phyloP scores from a whole-genome alignment of 306 rosid species.

The Comarum palustre region DNA sequence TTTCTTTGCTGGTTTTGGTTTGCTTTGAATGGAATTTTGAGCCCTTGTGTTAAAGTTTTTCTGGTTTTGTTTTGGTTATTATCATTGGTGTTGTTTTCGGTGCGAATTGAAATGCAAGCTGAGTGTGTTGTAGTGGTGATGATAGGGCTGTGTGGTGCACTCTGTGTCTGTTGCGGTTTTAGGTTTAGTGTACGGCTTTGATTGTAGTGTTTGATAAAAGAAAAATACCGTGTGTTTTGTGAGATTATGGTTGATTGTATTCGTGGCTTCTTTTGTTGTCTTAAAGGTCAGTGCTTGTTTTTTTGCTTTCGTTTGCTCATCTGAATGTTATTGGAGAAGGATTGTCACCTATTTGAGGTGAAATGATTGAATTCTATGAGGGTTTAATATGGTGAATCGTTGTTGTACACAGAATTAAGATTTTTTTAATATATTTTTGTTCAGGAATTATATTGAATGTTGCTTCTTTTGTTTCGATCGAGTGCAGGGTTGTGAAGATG shows the following conservation, averaged over 20 bases:
- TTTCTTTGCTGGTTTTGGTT: slow-evolving; percentile 7
- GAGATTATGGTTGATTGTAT: background rate
- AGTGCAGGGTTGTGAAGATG: slow-evolving; percentile 22
- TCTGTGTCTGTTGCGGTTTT: background rate
- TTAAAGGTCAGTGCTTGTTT: background rate
- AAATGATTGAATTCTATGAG: slow-evolving; percentile 13
- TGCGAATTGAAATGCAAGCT: slow-evolving; percentile 12
- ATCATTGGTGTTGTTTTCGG: background rate
- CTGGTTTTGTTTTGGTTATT: background rate
- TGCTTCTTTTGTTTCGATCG: slow-evolving; percentile 2
- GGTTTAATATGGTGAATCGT: slow-evolving; percentile 3
- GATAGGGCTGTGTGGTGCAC: background rate
- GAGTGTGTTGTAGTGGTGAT: slow-evolving; percentile 5
- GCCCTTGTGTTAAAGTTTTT: background rate
- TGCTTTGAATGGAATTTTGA: slow-evolving; percentile 18
- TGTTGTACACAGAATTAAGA: background rate
- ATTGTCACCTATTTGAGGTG: slow-evolving; percentile 9
- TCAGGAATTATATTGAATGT: background rate
- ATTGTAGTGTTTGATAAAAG: background rate
- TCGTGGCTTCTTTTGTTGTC: slow-evolving; percentile 1
- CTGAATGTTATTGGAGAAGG: slow-evolving; percentile 7
- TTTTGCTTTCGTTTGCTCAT: slow-evolving; percentile 1
- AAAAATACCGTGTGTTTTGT: background rate
- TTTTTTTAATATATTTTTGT: slow-evolving; percentile 19
- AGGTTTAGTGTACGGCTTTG: background rate